Conservation (phyloP, 2,329 filamentous ascomycete genomes). For the Capronia epimyces region DNA sequence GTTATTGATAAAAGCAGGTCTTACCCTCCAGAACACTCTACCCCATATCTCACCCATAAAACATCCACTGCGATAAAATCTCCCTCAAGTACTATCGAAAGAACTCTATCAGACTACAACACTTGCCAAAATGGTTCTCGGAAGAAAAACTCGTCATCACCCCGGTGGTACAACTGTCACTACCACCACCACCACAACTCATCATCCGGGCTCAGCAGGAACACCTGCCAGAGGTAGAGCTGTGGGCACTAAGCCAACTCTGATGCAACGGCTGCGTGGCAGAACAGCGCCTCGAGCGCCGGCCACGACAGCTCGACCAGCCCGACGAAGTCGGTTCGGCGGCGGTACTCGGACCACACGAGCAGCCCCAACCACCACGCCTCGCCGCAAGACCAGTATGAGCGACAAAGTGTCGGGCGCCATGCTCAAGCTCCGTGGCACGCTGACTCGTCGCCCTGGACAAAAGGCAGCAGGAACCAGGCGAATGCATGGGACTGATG, state of each 20-base stretch:
- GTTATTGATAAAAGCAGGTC: neutral
- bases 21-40: neutral
- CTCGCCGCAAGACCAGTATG: constrained; percentile 63
- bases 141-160: constrained; percentile 11
- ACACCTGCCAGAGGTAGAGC: neutral
- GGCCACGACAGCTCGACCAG: constrained; percentile 41
- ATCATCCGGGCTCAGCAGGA: constrained; percentile 8
- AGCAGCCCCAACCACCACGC: constrained; percentile 8
- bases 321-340: constrained; percentile 18
- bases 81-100: neutral
- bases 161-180: constrained; percentile 20
- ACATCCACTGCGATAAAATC: neutral
- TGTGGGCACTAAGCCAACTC: constrained; percentile 42
- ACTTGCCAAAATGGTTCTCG: constrained; percentile 16
- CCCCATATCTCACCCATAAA: neutral
- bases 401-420: constrained; percentile 75
- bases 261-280: constrained; percentile 52
- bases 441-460: constrained; percentile 61
- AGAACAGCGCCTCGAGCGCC: constrained; percentile 37
- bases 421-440: constrained; percentile 66
- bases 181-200: constrained; percentile 19
- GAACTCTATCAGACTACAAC: neutral
- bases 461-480: constrained; percentile 71
- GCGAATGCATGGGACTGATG: constrained; percentile 69
- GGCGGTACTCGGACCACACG: constrained; percentile 7